Base-by-base conservation (phyloP, 371 early-diverging fungal species). In the Sporodiniella umbellata region DNA sequence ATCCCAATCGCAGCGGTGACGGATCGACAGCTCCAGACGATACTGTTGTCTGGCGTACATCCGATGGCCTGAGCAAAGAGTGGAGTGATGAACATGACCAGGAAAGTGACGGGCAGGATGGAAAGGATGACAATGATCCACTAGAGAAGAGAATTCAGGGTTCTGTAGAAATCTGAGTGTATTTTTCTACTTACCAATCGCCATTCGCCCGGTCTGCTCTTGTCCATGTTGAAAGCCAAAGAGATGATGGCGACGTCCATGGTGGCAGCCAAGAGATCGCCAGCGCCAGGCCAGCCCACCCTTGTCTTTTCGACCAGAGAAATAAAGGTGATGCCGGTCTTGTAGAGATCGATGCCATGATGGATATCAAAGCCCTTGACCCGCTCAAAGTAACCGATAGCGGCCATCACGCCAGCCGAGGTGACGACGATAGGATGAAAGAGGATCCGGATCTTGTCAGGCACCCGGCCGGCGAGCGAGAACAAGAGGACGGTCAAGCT, bases 1-100 rank as follows among this genome's bases (percentile, higher is more conserved):
- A 70, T 70, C 45, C 65, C 70, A 39, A 70, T 62, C n/a, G 70
- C 62, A 17, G 70, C 59, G 1, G 66, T 70, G 0, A 66, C 62
- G 2, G 66, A 66, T 48, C 66, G 51, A 21, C 45, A 49, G 31
- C 45, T 54, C 51, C 66, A 56, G 1, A 53, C 65, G 6, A 70
- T 43, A 39, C 60, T 51, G 19, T 60, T 14, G 5, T 31, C 58
- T 3, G 62, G 63, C 3, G 56, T 23, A 48, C 59, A 48, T 1
- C 66, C 66, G 31, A 70, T 51, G 19, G 42, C 44, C 42, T 58
- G 60, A 24, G 70, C 70, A 40, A 62, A 60, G 6, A 70, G 42
- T 15, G 70, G 70, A n/a, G 60, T 59, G 15, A 59, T 31, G 43
- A 65, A 60, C 60, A 70, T 60, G 30, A 57, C 52, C 1, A 66